A percentile compares a stretch with the other conserved stretches of the same genome.
Conservation (phyloP, 2,329 filamentous ascomycete species). For the Paecilomyces variotii region DNA sequence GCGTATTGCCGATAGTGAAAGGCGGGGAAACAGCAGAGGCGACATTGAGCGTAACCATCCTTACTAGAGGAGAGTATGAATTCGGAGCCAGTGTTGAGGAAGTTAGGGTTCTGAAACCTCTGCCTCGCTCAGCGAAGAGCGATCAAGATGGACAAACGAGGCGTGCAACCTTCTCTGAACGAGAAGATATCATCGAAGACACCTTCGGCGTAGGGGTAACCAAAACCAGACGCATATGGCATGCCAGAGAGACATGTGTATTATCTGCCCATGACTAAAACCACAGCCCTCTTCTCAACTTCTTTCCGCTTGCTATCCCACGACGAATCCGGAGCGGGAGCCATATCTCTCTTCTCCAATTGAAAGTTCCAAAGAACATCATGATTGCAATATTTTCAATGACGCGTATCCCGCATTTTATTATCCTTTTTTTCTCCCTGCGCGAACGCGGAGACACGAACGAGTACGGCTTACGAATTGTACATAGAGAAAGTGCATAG, state of each 20-base stretch:
- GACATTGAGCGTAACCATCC: constrained; percentile 61
- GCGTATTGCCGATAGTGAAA: constrained; percentile 55
- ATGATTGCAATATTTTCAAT: neutral
- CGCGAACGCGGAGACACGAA: neutral
- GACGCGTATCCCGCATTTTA: neutral
- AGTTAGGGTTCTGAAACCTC: constrained; percentile 44
- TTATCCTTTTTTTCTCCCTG: neutral
- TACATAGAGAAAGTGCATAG: neutral
- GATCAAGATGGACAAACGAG: constrained; percentile 8
- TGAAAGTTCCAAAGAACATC: neutral
- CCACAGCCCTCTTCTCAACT: neutral
- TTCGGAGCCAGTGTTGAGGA: constrained; percentile 76
- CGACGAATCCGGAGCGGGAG: neutral
- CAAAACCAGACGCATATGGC: constrained; percentile 36
- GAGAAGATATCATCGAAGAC: constrained; percentile 25
- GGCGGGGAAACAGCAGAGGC: constrained; percentile 54
- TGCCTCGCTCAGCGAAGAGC: constrained; percentile 4
- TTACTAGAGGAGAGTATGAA: constrained; percentile 77
- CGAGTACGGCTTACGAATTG: neutral
- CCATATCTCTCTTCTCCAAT: neutral
- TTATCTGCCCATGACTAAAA: constrained; percentile 30
- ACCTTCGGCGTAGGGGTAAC: constrained; percentile 32
- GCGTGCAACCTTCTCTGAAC: constrained; percentile 4
- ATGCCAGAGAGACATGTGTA: constrained; percentile 37
- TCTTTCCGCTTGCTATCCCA: neutral